phyloP scores from a whole-genome alignment of 768 basidiomycete species.

The Leccinellum albellum region DNA sequence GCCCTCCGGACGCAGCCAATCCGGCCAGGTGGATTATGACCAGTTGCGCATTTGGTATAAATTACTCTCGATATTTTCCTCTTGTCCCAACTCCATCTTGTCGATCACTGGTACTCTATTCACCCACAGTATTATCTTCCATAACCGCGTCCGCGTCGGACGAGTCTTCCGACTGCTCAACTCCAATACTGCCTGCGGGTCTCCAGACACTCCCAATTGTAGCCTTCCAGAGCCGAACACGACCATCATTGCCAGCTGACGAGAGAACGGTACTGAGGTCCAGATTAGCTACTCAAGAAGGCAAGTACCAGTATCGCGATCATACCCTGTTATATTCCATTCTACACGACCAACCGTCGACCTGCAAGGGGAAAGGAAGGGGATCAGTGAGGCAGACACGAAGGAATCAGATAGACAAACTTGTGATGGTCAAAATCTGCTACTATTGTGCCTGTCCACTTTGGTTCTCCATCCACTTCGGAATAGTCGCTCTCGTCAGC shows the following conservation, averaged over 20 bases:
- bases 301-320: background rate
- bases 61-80: background rate
- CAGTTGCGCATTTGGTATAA: background rate
- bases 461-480: conserved; percentile 40
- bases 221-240: conserved; percentile 82
- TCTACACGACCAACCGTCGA: conserved; percentile 82
- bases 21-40: background rate
- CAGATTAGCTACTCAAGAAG: conserved; percentile 1
- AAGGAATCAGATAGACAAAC: conserved; percentile 32
- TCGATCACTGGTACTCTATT: conserved; percentile 21
- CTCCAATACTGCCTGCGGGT: conserved; percentile 75
- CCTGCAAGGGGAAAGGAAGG: conserved; percentile 31
- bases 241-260: conserved; percentile 79
- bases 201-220: conserved; percentile 83
- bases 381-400: conserved; percentile 6
- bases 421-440: conserved; percentile 88
- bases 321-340: conserved; percentile 88
- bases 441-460: conserved; percentile 73
- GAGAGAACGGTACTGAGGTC: conserved; percentile 70
- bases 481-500: conserved; percentile 41
- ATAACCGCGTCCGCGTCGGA: conserved; percentile 42
- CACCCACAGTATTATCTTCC: conserved; percentile 38
- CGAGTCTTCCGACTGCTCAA: conserved; percentile 65
- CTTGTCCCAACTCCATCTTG: background rate
- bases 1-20: background rate